Evolutionary conservation across 2,329 filamentous ascomycete genomes (phyloP).

Genomic region (Nemania serpens): DNA sequence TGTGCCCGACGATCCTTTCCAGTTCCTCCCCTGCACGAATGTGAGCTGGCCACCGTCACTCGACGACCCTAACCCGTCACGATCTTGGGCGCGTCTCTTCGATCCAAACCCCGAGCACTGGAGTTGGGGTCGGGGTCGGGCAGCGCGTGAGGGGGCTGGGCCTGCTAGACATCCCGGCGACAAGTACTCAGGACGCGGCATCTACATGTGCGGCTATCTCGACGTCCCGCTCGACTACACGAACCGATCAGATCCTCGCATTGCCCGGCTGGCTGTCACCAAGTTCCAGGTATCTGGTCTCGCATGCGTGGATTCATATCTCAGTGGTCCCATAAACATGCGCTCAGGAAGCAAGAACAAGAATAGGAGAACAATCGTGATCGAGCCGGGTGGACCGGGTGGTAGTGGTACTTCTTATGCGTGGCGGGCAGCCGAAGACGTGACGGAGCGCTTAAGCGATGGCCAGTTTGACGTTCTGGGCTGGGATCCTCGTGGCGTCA

Average conservation of each 20-base stretch:
- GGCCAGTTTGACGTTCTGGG: conserved; percentile 53
- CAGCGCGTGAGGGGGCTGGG: conserved; percentile 8
- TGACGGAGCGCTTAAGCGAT: conserved; percentile 49
- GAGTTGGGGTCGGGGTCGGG: conserved; percentile 54
- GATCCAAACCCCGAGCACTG: conserved; percentile 51
- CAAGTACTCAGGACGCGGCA: conserved; percentile 34
- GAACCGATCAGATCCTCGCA: conserved; percentile 29
- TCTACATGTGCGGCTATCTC: conserved; percentile 29
- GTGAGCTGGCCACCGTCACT: conserved; percentile 47
- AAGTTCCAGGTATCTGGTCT: conserved; percentile 56
- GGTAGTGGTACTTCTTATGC: conserved; percentile 51
- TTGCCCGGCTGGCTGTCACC: conserved; percentile 53
- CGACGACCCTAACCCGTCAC: conserved; percentile 44
- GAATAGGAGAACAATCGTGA: conserved; percentile 53
- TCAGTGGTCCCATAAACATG: conserved; percentile 9
- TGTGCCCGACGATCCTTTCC: conserved; percentile 49
- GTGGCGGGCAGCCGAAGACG: conserved; percentile 45
- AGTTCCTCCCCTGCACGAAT: conserved; percentile 53
- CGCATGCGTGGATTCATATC: conserved; percentile 30
- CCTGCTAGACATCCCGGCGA: neutral
- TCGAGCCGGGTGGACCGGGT: conserved; percentile 57
- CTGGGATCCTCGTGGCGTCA: conserved; percentile 61
- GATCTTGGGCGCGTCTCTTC: conserved; percentile 48
- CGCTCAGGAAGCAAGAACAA: conserved; percentile 46
- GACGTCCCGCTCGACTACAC: conserved; percentile 28